Evolutionary conservation across 495 filamentous ascomycete genomes (phyloP), one percentile per base, ranked within the genome.

Genomic region (Copromyces sp.): DNA sequence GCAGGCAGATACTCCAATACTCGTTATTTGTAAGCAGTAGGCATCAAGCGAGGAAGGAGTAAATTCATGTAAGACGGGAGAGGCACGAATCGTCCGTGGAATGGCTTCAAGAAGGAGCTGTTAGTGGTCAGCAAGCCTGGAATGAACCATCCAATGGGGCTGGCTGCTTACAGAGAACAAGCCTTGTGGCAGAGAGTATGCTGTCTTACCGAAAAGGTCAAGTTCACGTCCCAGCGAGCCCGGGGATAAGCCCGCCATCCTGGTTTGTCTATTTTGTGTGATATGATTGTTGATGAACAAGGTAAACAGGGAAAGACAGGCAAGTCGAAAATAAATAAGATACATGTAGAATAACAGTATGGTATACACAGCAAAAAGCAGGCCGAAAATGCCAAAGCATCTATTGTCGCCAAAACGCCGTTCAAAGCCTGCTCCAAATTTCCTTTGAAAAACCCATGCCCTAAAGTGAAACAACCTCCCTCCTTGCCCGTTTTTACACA

Each of bases 401-500:
- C 44, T 69, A 69, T 71, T 72, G 38, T 45, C 73, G 12, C 70
- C 53, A 37, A 59, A 73, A 74, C 41, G 40, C 53, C 53, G 6
- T 65, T 65, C 53, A 35, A 35, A 65, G 29, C 24, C 53, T 8
- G 53, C 53, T n/a, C 53, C 53, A 65, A 65, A 37, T 59, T 59
- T 40, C 53, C 53, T 65, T 35, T 1, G 32, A 35, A 65, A 35
- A 32, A 12, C 20, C 47, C 3, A 29, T 59, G 47, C 11, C 47
- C 47, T 12, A 14, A 14, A 32, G 20, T 17, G 17, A 59, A 65
- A 8, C 7, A 65, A 16, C 53, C 53, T 17, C 32, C 53, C 53
- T 65, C 53, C 53, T 65, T 65, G 12, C 29, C 53, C 53, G 29
- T 65, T 35, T 35, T 65, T 65, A 65, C 32, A 65, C 12, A 59